A percentile compares a stretch with the other conserved stretches of the same genome.
phyloP scores from a whole-genome alignment of 371 early-diverging fungal genomes.

The Mucor ambiguus region DNA sequence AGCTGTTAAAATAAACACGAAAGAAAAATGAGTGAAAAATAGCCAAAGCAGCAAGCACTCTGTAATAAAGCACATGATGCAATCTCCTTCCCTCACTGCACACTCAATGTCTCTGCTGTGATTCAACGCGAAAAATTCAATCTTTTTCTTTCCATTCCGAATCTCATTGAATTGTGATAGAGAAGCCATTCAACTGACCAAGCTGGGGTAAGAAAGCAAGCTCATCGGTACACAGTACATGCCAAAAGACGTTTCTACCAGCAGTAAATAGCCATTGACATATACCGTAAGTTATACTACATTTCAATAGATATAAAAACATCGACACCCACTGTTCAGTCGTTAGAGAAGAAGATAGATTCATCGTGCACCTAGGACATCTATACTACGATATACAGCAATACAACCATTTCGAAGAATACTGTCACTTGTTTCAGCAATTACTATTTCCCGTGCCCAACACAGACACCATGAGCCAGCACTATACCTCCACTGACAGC shows the following conservation, averaged over 20 bases:
- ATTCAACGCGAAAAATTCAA: not conserved
- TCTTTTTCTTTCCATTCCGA: not conserved
- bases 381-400: not conserved
- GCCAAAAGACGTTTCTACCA: not conserved
- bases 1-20: not conserved
- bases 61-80: not conserved
- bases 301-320: too few relatives aligned
- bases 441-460: not conserved
- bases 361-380: not conserved
- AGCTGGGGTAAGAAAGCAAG: not conserved
- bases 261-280: not conserved
- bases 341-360: not conserved
- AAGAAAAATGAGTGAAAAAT: not conserved
- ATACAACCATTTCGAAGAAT: not conserved
- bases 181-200: not conserved
- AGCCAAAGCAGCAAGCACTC: not conserved
- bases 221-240: not conserved
- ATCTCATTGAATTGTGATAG: not conserved
- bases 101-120: not conserved
- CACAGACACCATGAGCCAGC: not conserved
- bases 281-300: not conserved
- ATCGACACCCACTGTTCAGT: too few relatives aligned
- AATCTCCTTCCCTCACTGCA: not conserved
- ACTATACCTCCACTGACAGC: not conserved
- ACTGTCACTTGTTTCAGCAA: not conserved